A percentile compares a stretch with the other conserved stretches of the same genome.
Evolutionary conservation across 2,329 filamentous ascomycete species (phyloP).

Genomic region (Epichloe hybrida): DNA sequence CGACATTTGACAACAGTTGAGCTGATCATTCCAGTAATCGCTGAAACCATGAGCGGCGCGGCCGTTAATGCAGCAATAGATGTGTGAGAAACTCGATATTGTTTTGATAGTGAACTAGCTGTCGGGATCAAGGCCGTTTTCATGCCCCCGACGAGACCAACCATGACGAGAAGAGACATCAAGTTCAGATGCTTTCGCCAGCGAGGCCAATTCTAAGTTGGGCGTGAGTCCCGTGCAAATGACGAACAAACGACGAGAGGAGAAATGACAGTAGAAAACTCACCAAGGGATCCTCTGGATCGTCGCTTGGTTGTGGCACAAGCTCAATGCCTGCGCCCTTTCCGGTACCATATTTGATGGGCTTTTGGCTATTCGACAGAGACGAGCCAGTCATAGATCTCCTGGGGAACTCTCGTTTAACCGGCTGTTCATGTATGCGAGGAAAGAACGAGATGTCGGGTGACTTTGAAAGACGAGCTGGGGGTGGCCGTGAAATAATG

Average conservation of each 20-base stretch:
- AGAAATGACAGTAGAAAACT: conserved; percentile 9
- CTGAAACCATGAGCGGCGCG: conserved; percentile 36
- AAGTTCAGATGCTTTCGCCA: conserved; percentile 40
- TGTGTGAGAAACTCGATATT: conserved; percentile 32
- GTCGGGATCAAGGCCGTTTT: conserved; percentile 41
- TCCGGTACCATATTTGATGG: conserved; percentile 34
- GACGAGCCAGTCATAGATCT: conserved; percentile 6
- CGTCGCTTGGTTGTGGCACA: conserved; percentile 41
- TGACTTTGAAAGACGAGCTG: not conserved
- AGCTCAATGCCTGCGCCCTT: conserved; percentile 30
- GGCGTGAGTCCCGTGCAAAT: not conserved
- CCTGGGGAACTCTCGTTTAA: not conserved
- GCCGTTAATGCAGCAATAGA: conserved; percentile 37
- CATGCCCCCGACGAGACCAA: conserved; percentile 33
- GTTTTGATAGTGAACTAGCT: conserved; percentile 28
- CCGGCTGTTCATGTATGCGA: not conserved
- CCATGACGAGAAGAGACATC: conserved; percentile 30
- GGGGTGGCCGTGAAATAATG: conserved; percentile 3
- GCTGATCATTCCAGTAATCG: conserved; percentile 29
- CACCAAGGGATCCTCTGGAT: conserved; percentile 40
- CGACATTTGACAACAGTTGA: conserved; percentile 30
- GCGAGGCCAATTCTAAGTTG: conserved; percentile 37
- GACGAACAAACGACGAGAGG: not conserved
- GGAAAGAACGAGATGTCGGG: not conserved
- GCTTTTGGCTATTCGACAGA: conserved; percentile 12